Base-by-base conservation (phyloP, 805 yeast species). In the Candida verbasci region DNA sequence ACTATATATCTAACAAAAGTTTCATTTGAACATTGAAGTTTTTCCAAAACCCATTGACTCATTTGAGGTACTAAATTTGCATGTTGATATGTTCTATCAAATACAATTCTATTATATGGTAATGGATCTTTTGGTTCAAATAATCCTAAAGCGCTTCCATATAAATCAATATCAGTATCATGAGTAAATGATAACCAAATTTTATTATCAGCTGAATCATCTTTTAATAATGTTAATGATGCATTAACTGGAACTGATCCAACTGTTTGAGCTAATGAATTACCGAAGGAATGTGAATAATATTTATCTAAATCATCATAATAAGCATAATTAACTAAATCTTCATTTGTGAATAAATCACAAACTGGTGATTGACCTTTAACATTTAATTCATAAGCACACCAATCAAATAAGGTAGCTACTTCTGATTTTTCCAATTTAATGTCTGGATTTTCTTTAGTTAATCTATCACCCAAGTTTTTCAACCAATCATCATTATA, bases 351-450 rank as follows among this genome's bases (percentile, higher is more conserved):
- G 56, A 84, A 75, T 25, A 80, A 65, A 27, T 69, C 66, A 58
- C 91, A 84, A 42, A 82, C 74, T 17, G 70, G 67, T 14, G 87
- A 80, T 37, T 60, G 50, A 9, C 89, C 89, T 35, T 65, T 65
- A 9, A 76, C 81, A 39, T 82, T 83, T 29, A 82, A 59, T 55
- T 84, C 93, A 53, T 70, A 84, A 3, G 84, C 86, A 57, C 93
- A 84, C 58, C 78, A 70, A 6, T 67, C 62, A 48, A 80, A 76
- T 43, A 82, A 46, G 15, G 53, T 58, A 31, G 49, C 55, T 16
- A 76, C 72, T 45, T 84, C 88, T 20, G 53, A 48, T 3, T 65
- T 49, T 2, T 76, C 67, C 34, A 82, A 42, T 42, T 71, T 60
- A 44, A 65, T 62, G 5, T 74, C 78, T 4, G 75, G 73, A 33